Evolutionary conservation across 2,329 filamentous ascomycete genomes (phyloP), one percentile per base, ranked within the genome.

Genomic region (Fusarium sp.): DNA sequence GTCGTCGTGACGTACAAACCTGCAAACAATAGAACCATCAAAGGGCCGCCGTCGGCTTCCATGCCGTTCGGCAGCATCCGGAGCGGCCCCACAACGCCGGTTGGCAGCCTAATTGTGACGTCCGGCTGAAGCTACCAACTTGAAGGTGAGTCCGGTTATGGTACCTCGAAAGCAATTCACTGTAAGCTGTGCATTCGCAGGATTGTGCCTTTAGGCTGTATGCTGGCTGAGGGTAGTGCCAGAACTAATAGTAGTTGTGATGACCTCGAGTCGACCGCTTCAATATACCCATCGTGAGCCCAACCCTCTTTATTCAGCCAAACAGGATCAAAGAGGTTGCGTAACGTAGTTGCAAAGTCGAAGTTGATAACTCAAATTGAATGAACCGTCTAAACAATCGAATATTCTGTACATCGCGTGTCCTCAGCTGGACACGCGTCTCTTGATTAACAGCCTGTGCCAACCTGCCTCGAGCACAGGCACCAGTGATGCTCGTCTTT

Each of bases 341-440:
- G 18, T 24, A 38, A 31, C 17, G 20, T 5, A 45, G 22, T 3
- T n/a, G 14, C 20, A 33, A 31, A 39, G 15, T 18, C 18, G 26
- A 46, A 24, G 49, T 48, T 22, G 48, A 64, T 50, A 50, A 43
- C 60, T 61, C 42, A 69, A 59, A 44, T 38, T 63, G 34, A 39
- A 63, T 58, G 42, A 56, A 52, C 66, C 60, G 50, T 74, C 69
- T 75, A 74, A 66, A 24, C 58, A 69, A 65, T 74, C 58, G 49
- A 66, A 69, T 53, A 70, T 70, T 63, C 66, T 52, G 44, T 73
- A 73, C 73, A 72, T 43, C 24, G 59, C 58, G 53, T 60, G 58
- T 31, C 45, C 40, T 51, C 36, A 26, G 31, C 26, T 49, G 34
- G 57, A 59, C 58, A 58, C 58, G 36, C 68, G 46, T 53, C 51